A percentile compares a stretch with the other conserved stretches of the same genome.
These are phyloP conservation scores for Skeletonema marinoi DNA, from an alignment of 108 stramenopile genomes.

Conservation along the genomic window DNA sequence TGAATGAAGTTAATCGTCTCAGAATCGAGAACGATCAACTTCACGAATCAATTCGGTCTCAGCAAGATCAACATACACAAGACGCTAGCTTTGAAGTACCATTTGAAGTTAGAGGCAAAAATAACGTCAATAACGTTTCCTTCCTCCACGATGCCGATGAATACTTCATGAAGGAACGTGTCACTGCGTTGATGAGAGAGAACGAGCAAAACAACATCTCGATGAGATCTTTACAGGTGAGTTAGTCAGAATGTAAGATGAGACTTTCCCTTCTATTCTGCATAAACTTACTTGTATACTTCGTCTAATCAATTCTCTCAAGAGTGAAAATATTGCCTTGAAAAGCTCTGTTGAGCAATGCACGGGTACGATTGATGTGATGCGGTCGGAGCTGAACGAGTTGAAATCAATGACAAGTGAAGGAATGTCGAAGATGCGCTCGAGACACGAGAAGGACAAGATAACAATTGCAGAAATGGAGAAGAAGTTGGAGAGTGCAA, in stretches of 20 bases:
- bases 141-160: constrained; percentile 17
- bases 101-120: constrained; percentile 31
- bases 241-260: background rate
- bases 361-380: constrained; percentile 25
- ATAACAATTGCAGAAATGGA: constrained; percentile 21
- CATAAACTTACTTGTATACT: background rate
- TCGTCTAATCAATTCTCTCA: background rate
- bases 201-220: constrained; percentile 51
- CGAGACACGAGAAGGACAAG: constrained; percentile 8
- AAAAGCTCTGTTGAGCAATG: constrained; percentile 41
- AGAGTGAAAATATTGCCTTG: constrained; percentile 40
- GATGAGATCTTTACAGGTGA: constrained; percentile 37
- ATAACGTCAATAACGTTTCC: constrained; percentile 4
- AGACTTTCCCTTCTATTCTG: background rate
- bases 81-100: constrained; percentile 20
- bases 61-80: constrained; percentile 15
- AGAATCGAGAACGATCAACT: constrained; percentile 35
- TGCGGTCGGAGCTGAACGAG: constrained; percentile 37
- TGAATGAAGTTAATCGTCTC: constrained; percentile 38
- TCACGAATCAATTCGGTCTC: constrained; percentile 10
- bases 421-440: constrained; percentile 22
- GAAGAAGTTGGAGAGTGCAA: constrained; percentile 22
- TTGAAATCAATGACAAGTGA: constrained; percentile 33
- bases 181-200: constrained; percentile 43
- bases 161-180: constrained; percentile 32